Conservation (phyloP, 208 protist species). For the Leishmania amazonensis region DNA sequence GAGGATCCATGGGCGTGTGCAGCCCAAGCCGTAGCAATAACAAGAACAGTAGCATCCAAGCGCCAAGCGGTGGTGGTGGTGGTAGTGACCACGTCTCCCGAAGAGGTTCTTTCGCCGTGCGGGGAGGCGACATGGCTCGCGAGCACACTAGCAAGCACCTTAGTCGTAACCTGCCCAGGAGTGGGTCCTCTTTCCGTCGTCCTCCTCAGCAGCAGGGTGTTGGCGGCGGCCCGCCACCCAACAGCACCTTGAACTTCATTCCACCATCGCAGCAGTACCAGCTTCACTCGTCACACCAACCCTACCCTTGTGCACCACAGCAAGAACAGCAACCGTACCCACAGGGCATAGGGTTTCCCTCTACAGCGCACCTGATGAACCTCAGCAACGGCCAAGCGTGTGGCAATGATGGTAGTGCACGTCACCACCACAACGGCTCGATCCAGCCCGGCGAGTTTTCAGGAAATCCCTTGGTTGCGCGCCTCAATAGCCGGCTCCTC, state of each 20-base stretch:
- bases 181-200: slow-evolving; percentile 13
- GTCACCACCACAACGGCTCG: not conserved
- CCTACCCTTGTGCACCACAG: not conserved
- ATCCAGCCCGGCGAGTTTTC: not conserved
- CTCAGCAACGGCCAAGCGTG: not conserved
- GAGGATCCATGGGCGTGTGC: not conserved
- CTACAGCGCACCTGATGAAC: not conserved
- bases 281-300: not conserved
- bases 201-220: not conserved
- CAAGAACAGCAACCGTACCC: not conserved
- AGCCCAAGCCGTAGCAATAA: not conserved
- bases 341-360: not conserved
- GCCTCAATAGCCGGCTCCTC: not conserved
- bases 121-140: not conserved
- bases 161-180: not conserved
- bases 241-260: not conserved
- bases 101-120: not conserved
- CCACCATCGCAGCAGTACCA: not conserved
- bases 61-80: not conserved
- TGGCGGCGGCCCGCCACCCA: too few species aligned
- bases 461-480: not conserved
- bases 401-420: not conserved
- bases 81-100: not conserved
- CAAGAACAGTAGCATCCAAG: not conserved
- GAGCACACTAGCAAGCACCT: not conserved